phyloP scores from a whole-genome alignment of 768 basidiomycete species.

The Chlorophyllum brunneum region DNA sequence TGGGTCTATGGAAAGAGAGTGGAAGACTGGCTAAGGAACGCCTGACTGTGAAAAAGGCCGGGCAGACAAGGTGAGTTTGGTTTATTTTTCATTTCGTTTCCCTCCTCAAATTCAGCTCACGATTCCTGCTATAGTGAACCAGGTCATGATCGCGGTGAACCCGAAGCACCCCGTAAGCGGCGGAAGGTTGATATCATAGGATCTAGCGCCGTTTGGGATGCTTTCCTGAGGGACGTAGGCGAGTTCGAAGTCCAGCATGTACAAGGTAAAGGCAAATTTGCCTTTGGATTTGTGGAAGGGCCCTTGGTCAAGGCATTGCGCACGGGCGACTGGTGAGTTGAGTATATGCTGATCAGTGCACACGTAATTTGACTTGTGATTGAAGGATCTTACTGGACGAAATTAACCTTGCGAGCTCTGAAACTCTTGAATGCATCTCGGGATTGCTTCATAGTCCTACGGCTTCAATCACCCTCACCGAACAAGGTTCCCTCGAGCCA shows the following conservation, averaged over 20 bases:
- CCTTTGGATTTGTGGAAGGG: conserved; percentile 94
- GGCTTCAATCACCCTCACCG: conserved; percentile 89
- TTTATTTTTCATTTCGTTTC: not conserved
- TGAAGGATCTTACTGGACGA: conserved; percentile 91
- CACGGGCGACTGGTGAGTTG: conserved; percentile 82
- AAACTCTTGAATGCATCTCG: conserved; percentile 91
- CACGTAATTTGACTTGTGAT: conserved; percentile 5
- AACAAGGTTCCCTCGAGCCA: conserved; percentile 87
- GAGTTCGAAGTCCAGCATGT: conserved; percentile 89
- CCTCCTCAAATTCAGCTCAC: not conserved
- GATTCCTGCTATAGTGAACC: conserved; percentile 10
- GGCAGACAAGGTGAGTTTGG: conserved; percentile 24
- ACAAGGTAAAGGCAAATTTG: conserved; percentile 84
- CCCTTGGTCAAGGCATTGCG: conserved; percentile 90
- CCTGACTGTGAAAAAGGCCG: conserved; percentile 34
- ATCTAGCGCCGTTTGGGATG: conserved; percentile 54
- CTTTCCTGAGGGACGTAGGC: conserved; percentile 62
- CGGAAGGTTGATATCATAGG: conserved; percentile 51
- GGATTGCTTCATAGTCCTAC: conserved; percentile 81
- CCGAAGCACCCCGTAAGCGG: conserved; percentile 60
- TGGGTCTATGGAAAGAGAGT: conserved; percentile 82
- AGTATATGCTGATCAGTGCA: not conserved
- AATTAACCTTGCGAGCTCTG: conserved; percentile 90
- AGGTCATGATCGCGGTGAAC: conserved; percentile 14
- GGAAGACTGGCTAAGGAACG: conserved; percentile 64